Base-by-base conservation (phyloP, 257 asterid genomes). In the Paraleonurus japonicus region DNA sequence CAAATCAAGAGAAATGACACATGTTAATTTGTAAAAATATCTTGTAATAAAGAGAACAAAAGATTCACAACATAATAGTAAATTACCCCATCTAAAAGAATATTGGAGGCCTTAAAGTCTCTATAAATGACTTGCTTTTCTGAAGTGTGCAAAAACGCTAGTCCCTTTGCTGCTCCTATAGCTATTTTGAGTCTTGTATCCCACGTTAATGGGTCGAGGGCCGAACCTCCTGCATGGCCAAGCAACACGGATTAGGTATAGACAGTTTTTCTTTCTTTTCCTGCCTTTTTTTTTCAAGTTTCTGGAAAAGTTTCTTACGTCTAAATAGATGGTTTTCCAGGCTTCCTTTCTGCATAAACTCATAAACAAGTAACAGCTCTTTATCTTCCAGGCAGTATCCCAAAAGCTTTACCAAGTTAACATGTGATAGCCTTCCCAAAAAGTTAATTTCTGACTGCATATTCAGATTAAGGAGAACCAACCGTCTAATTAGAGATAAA, bases 21-120 rank as follows among this genome's bases (percentile, higher is more conserved):
- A 5, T 53, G 60, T 19, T 35, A 72, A 63, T 0, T 17, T 4
- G 3, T 17, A 13, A 47, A 47, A 2, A 4, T 51, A 5, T 7
- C 23, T 51, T n/a, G n/a, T n/a, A n/a, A n/a, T n/a, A n/a, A n/a
- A n/a, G 3, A 8, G 45, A 32, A 41, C 10, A 41, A 48, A 30
- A 55, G 55, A 4, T 48, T 37, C 16, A 53, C n/a, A 17, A 22
- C 55, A 69, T 20, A 13, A 58, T 16, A 19, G 39, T 9, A 39
- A 59, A 30, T 77, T 81, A 86, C 92, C 81, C 72, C 87, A 51
- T 86, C 89, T 28, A 86, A 87, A 43, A 86, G 87, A 80, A 86
- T 86, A 70, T 84, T 86, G 33, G 92, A 86, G 33, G 92, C 84
- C 77, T 84, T 86, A 23, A 86, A 84, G 83, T 86, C 89, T 70